A percentile compares a stretch with the other conserved stretches of the same genome.
Conservation (phyloP, 2,329 filamentous ascomycete species). For the Conoideocrella luteorostrata region DNA sequence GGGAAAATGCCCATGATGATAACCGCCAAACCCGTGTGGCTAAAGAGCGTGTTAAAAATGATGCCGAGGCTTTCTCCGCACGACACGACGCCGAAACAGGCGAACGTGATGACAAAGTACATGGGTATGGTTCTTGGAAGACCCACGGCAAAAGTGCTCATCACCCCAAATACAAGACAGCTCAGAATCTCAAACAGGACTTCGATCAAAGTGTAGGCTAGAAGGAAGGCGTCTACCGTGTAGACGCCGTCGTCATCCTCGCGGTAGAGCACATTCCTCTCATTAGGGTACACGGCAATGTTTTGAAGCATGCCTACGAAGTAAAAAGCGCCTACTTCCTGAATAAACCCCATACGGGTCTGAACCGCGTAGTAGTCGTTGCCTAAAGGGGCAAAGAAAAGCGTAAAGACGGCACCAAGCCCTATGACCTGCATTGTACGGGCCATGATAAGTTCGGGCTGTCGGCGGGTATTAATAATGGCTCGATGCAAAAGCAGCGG, state of each 20-base stretch:
- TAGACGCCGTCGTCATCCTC: conserved; percentile 72
- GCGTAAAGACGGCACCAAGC: conserved; percentile 53
- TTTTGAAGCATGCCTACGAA: conserved; percentile 77
- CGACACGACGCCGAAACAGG: conserved; percentile 67
- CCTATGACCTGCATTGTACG: conserved; percentile 62
- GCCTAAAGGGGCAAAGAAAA: conserved; percentile 67
- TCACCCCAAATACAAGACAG: conserved; percentile 57
- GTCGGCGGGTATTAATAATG: conserved; percentile 61
- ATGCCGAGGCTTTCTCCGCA: conserved; percentile 73
- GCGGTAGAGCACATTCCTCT: conserved; percentile 70
- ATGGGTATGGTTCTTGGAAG: conserved; percentile 56
- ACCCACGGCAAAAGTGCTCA: conserved; percentile 59
- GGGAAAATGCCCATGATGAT: conserved; percentile 66
- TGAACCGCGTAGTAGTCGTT: conserved; percentile 65
- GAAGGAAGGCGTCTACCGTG: conserved; percentile 62
- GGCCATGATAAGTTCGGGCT: conserved; percentile 57
- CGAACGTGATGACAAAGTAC: conserved; percentile 62
- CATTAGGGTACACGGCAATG: conserved; percentile 64
- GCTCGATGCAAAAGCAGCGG: conserved; percentile 63
- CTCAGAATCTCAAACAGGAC: conserved; percentile 64
- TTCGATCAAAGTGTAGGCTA: conserved; percentile 64
- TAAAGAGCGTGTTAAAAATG: conserved; percentile 72
- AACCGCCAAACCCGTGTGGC: conserved; percentile 68
- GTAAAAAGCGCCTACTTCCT: conserved; percentile 65
- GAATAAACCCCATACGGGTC: conserved; percentile 66